Evolutionary conservation across 2,329 filamentous ascomycete species (phyloP), one percentile per base, ranked within the genome.

Genomic region (Exophiala phaeomuriformis): DNA sequence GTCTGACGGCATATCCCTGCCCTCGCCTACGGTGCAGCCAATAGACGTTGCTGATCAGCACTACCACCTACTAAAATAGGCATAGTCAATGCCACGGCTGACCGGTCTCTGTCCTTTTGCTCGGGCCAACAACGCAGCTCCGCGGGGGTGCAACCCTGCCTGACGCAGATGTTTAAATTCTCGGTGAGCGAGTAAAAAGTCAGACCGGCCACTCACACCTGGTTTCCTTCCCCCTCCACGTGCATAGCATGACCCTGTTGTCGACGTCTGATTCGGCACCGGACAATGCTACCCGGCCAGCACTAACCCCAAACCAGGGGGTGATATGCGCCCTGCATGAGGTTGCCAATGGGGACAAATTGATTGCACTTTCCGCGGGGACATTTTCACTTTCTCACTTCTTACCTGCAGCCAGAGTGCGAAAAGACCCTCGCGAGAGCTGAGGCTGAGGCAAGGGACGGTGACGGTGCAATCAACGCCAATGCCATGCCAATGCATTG

Each of bases 211-310:
- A 19, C 9, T 19, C 12, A 4, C 39, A 36, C 41, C 36, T 28
- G 5, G 39, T 41, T 41, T 51, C 40, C 41, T 37, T 49, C 29
- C 12, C 27, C 28, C 47, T 49, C 49, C 49, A 51, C 49, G 49
- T 51, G 49, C 35, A 37, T 12, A 36, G 29, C 37, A 40, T n/a
- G 41, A 30, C 36, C 30, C 28, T 32, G 27, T n/a, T 45, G 19
- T 19, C 27, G 4, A 28, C 12, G 3, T 31, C 27, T 31, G 27
- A 49, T 49, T 49, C 30, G 47, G 19, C 36, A 29, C 36, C 4
- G 36, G 28, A 51, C 49, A 51, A 42, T 51, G 49, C 39, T 35
- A 51, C 49, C 49, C 12, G 12, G 10, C 6, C 32, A 9, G 33
- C 42, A 39, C 41, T 42, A 51, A 44, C 30, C 49, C 42, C 35